Conservation (phyloP, 371 early-diverging fungal genomes). For the Blakeslea trispora region DNA sequence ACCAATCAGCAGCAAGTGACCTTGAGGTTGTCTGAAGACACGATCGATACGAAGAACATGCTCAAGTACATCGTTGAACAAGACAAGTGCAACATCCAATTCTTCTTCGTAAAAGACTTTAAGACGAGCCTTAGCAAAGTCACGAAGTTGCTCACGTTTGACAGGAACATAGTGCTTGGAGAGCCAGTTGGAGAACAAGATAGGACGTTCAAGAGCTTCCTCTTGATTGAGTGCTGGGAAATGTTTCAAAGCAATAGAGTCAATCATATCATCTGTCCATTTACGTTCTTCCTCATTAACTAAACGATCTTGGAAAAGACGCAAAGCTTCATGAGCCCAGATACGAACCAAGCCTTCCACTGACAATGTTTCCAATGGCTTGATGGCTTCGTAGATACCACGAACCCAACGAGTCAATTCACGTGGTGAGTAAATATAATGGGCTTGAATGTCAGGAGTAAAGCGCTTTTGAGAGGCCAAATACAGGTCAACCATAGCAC, state of each 20-base stretch:
- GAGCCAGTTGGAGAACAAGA: slow-evolving; percentile 97
- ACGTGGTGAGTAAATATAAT: slow-evolving; percentile 98
- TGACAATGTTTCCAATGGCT: slow-evolving; percentile 77
- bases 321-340: slow-evolving; percentile 98
- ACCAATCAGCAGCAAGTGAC: slow-evolving; percentile 97
- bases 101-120: slow-evolving; percentile 99
- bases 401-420: slow-evolving; percentile 98
- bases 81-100: slow-evolving; percentile 92
- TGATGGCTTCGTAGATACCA: slow-evolving; percentile 95
- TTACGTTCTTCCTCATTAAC: slow-evolving; percentile 87
- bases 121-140: slow-evolving; percentile 92
- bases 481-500: slow-evolving; percentile 98
- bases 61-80: slow-evolving; percentile 97
- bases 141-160: slow-evolving; percentile 86
- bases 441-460: slow-evolving; percentile 96
- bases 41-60: slow-evolving; percentile 98
- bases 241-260: slow-evolving; percentile 81
- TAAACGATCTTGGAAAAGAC: slow-evolving; percentile 97
- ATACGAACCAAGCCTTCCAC: slow-evolving; percentile 92
- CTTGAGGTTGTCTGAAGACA: slow-evolving; percentile 97
- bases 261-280: slow-evolving; percentile 93
- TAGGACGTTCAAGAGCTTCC: slow-evolving; percentile 84
- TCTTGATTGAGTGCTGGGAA: slow-evolving; percentile 83
- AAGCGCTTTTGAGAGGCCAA: slow-evolving; percentile 87
- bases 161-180: slow-evolving; percentile 92